Percentiles rank a stretch among this genome's conserved stretches.
phyloP scores from a whole-genome alignment of 306 rosid species.

The Trichosanthes cucumerina region DNA sequence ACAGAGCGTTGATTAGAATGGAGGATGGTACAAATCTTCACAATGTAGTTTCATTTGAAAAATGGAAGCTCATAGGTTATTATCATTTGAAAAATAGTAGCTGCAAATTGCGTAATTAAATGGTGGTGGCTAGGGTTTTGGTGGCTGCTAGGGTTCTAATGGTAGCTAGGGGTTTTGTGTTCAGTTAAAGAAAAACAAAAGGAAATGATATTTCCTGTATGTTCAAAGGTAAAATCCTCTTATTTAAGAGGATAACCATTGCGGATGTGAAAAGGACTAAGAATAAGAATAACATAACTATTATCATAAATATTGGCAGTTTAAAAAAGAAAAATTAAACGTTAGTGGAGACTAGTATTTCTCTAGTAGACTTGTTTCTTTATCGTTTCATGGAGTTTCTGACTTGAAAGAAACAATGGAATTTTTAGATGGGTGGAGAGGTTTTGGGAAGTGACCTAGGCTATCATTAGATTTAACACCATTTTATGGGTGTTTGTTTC shows the following conservation, averaged over 20 bases:
- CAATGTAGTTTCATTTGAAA: no score
- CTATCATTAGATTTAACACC: no score
- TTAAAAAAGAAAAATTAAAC: not conserved
- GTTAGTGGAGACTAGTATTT: not conserved
- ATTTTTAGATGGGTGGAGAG: no score
- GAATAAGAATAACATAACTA: not conserved
- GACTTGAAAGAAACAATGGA: no score
- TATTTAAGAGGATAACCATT: not conserved
- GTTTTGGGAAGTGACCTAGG: no score
- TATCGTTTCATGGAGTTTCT: no score
- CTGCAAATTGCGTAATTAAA: not conserved
- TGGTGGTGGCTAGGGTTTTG: not conserved
- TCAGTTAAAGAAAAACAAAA: not conserved
- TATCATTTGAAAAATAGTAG: no score
- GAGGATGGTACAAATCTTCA: no score
- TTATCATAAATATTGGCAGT: not conserved
- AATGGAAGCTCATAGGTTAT: no score
- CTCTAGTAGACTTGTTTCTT: no score
- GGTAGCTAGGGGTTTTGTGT: not conserved
- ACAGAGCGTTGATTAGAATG: no score
- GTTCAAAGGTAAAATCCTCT: not conserved
- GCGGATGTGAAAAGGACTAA: not conserved
- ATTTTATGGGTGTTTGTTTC: no score
- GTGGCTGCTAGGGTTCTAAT: not conserved
- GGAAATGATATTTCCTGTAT: not conserved